Evolutionary conservation across 805 yeast genomes (phyloP).

Genomic region (Saccharomyces cerevisiae): DNA sequence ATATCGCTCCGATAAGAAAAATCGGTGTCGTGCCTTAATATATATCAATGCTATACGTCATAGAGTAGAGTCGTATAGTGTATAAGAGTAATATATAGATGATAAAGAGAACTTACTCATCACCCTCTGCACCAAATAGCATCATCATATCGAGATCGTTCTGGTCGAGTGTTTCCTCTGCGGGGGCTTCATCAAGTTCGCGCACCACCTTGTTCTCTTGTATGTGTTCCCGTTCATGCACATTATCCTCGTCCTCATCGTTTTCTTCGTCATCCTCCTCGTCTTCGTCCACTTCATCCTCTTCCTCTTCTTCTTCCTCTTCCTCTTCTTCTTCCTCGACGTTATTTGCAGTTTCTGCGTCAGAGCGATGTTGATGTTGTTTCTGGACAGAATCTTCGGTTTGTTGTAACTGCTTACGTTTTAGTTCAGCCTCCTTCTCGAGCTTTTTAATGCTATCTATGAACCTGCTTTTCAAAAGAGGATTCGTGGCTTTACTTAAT

Average conservation of each 20-base stretch:
- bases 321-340: slow-evolving; percentile 30
- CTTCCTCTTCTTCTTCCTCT: slow-evolving; percentile 28
- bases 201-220: slow-evolving; percentile 4
- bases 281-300: slow-evolving; percentile 31
- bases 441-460: slow-evolving; percentile 71
- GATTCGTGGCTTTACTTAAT: slow-evolving; percentile 65
- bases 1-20: neutral
- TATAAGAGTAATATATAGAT: neutral
- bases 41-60: neutral
- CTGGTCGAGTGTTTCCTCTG: slow-evolving; percentile 29
- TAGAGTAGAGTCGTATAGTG: neutral
- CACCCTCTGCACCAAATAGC: slow-evolving; percentile 32
- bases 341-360: slow-evolving; percentile 17
- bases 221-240: slow-evolving; percentile 11
- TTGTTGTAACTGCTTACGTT: slow-evolving; percentile 51
- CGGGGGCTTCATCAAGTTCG: slow-evolving; percentile 3
- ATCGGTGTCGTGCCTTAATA: neutral
- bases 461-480: slow-evolving; percentile 80
- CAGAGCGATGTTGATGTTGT: slow-evolving; percentile 9
- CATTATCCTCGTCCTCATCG: slow-evolving; percentile 21
- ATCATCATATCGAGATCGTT: slow-evolving; percentile 32
- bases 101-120: slow-evolving; percentile 6
- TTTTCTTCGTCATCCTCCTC: slow-evolving; percentile 28
- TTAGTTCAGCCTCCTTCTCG: slow-evolving; percentile 73
- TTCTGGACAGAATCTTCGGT: slow-evolving; percentile 19